Evolutionary conservation across 805 yeast genomes (phyloP), one percentile per base, ranked within the genome.

Genomic region (Ascoidea rubescens): DNA sequence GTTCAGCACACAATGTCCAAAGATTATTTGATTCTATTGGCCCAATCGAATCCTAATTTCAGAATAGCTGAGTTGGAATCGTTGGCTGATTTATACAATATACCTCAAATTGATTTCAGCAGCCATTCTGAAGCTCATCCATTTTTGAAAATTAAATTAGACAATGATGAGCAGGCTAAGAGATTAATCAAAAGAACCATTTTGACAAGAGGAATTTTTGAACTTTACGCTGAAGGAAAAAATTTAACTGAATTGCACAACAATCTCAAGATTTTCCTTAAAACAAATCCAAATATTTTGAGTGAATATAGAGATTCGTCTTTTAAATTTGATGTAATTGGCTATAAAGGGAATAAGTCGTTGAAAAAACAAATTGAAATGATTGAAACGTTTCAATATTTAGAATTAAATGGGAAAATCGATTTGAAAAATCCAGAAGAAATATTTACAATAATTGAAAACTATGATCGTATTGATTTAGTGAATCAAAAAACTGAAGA

Each of bases 11-110:
- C 14, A 44, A 58, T 54, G 58, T 73, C 74, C 77, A 76, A 74
- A 65, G 73, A 76, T 52, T 93, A 87, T 61, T 64, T 91, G 49
- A 70, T 93, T n/a, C 80, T 84, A 62, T 73, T 93, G 62, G 96
- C 96, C 3, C 96, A 90, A 66, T 77, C 82, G 46, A 89, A 88
- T 62, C 80, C 83, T 50, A 74, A 77, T 54, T 91, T 91, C 66
- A 73, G 98, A 49, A 67, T 67, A 44, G 87, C 96, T 0, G 99
- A 91, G 67, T 67, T 93, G 43, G 88, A 84, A 59, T 83, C 97
- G 0, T 67, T 93, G 48, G 97, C 97, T 0, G 80, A 78, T 42
- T 65, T 85, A 51, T 67, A 77, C 56, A 67, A 67, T 16, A 68
- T 93, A 2, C 51, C 66, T 10, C 57, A 54, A 1, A 69, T 85